phyloP scores from a whole-genome alignment of 1,284 basidiomycete genomes.

The Pseudozyma tsukubaensis region DNA sequence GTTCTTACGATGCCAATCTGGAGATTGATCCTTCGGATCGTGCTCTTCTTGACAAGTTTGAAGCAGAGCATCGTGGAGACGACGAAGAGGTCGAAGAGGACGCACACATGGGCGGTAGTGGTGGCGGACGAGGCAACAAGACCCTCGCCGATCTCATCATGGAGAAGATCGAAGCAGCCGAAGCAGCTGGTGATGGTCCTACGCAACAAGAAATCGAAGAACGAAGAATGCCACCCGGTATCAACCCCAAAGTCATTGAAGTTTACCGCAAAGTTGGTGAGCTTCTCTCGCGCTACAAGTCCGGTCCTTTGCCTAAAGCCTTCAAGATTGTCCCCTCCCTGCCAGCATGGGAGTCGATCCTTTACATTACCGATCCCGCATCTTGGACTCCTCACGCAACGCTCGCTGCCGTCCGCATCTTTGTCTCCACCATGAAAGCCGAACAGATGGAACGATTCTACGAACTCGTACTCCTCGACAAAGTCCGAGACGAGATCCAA shows the following conservation, averaged over 20 bases:
- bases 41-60: constrained; percentile 62
- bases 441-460: constrained; percentile 93
- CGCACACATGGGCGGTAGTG: constrained; percentile 16
- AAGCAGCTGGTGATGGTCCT: constrained; percentile 40
- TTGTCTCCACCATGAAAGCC: constrained; percentile 96
- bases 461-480: constrained; percentile 89
- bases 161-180: constrained; percentile 80
- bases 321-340: constrained; percentile 98
- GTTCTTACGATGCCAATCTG: constrained; percentile 57
- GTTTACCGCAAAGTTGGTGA: constrained; percentile 88
- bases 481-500: constrained; percentile 87
- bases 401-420: constrained; percentile 91
- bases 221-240: constrained; percentile 75
- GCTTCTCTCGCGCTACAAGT: constrained; percentile 90
- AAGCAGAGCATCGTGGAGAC: constrained; percentile 44
- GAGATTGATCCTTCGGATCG: constrained; percentile 66
- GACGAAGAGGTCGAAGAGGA: constrained; percentile 42
- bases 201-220: constrained; percentile 34
- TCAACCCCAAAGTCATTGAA: constrained; percentile 96
- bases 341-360: constrained; percentile 93
- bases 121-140: constrained; percentile 50
- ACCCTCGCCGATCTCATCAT: constrained; percentile 92
- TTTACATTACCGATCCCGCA: constrained; percentile 91
- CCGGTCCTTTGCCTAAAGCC: constrained; percentile 93
- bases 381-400: constrained; percentile 96